Percentiles rank a stretch among this genome's conserved stretches.
These are phyloP conservation scores for Blastomyces parvus DNA, from an alignment of 2,329 filamentous ascomycete genomes.

Conservation along the genomic window DNA sequence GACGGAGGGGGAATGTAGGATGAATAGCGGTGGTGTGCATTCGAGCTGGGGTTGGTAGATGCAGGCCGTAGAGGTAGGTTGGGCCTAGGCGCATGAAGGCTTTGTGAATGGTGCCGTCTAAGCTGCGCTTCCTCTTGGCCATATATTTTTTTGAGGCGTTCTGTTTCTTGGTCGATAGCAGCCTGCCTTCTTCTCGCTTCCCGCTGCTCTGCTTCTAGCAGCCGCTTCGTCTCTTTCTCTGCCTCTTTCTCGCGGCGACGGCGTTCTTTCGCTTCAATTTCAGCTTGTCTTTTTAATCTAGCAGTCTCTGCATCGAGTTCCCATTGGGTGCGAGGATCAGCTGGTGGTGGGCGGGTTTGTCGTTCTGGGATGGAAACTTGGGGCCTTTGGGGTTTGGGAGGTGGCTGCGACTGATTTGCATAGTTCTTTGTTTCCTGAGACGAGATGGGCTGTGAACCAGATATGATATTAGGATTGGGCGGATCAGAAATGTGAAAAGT, in stretches of 20 bases:
- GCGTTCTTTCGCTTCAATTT: conserved; percentile 35
- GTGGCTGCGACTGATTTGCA: conserved; percentile 17
- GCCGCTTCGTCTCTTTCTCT: conserved; percentile 43
- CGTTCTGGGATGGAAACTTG: conserved; percentile 17
- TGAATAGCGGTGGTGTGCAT: conserved; percentile 11
- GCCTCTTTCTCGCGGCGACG: conserved; percentile 43
- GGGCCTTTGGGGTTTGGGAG: conserved; percentile 21
- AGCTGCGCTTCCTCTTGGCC: conserved; percentile 36
- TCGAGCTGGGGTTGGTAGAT: conserved; percentile 6
- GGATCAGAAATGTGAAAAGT: conserved; percentile 63
- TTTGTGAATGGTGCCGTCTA: conserved; percentile 18
- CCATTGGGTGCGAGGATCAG: conserved; percentile 46
- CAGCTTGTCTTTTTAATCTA: conserved; percentile 35
- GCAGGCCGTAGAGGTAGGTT: conserved; percentile 17
- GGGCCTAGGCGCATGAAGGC: conserved; percentile 9
- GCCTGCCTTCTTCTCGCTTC: conserved; percentile 43
- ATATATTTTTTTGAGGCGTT: conserved; percentile 54
- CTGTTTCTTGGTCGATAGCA: conserved; percentile 66
- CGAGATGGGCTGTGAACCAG: conserved; percentile 13
- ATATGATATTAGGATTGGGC: conserved; percentile 19
- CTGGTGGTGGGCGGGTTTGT: conserved; percentile 26
- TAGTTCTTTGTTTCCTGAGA: background rate
- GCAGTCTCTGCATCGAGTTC: conserved; percentile 43
- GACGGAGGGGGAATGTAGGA: conserved; percentile 17
- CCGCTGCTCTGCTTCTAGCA: conserved; percentile 46